A percentile compares a stretch with the other conserved stretches of the same genome.
These are phyloP conservation scores for Alliaria petiolata DNA, from an alignment of 345 rosid genomes.

Conservation along the genomic window DNA sequence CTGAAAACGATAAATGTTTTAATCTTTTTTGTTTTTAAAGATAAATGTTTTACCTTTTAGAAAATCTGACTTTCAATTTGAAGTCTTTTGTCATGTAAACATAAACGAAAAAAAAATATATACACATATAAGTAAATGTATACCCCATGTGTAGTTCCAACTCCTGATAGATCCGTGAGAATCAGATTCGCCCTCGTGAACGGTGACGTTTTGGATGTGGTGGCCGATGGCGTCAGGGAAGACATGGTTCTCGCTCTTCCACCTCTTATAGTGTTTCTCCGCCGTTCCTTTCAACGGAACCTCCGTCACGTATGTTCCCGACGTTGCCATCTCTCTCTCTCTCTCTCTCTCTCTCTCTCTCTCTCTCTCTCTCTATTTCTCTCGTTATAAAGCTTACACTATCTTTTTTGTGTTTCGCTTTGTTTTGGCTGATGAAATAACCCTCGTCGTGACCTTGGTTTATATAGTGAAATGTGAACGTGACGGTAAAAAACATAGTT, in stretches of 20 bases:
- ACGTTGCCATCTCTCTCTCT: constrained; percentile 23
- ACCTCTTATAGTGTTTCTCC: constrained; percentile 26
- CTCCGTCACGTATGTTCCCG: constrained; percentile 32
- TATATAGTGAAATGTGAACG: constrained; percentile 14
- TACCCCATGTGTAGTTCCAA: constrained; percentile 31
- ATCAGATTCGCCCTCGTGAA: constrained; percentile 28
- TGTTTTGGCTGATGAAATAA: constrained; percentile 1
- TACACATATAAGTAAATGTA: no score
- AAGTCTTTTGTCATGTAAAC: no score
- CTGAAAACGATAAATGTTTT: not conserved
- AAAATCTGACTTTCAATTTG: no score
- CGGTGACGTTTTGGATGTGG: constrained; percentile 25
- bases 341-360: not conserved
- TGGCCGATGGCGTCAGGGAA: constrained; percentile 31
- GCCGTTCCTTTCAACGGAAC: constrained; percentile 27
- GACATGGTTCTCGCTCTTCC: constrained; percentile 30
- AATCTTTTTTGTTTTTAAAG: no score
- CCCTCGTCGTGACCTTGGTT: not conserved
- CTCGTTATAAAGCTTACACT: not conserved
- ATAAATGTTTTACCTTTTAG: no score
- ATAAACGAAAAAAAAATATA: no score
- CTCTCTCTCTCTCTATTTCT: not conserved
- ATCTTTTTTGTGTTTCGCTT: not conserved
- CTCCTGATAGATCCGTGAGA: constrained; percentile 24
- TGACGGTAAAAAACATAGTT: not conserved